Evolutionary conservation across 2,329 filamentous ascomycete genomes (phyloP).

Genomic region (Nemania sp.): DNA sequence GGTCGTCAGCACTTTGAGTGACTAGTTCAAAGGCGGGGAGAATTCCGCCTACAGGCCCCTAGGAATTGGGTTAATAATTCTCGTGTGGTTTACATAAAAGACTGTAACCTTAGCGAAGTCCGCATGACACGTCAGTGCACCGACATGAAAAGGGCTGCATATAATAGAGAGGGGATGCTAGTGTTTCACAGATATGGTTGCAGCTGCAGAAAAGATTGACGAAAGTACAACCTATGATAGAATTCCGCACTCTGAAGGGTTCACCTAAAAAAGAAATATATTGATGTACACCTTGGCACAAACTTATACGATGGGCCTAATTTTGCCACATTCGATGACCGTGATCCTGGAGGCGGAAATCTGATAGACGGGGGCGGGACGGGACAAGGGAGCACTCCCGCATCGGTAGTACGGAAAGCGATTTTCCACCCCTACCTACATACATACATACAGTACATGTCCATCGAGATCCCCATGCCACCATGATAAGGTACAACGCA

Average conservation of each 20-base stretch:
- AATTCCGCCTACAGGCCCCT: slow-evolving; percentile 13
- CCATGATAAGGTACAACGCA: slow-evolving; percentile 27
- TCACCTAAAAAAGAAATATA: slow-evolving; percentile 21
- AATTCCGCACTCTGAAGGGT: neutral
- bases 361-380: slow-evolving; percentile 25
- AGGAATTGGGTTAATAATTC: slow-evolving; percentile 11
- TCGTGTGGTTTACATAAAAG: slow-evolving; percentile 22
- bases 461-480: slow-evolving; percentile 14
- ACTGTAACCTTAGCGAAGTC: slow-evolving; percentile 20
- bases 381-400: slow-evolving; percentile 22
- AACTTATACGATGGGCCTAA: slow-evolving; percentile 3
- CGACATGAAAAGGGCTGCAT: slow-evolving; percentile 8
- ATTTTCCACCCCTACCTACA: slow-evolving; percentile 21
- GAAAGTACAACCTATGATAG: neutral
- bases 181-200: slow-evolving; percentile 16
- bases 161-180: slow-evolving; percentile 24
- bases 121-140: neutral
- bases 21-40: slow-evolving; percentile 9
- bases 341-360: slow-evolving; percentile 17
- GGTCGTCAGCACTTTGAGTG: slow-evolving; percentile 13
- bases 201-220: slow-evolving; percentile 25
- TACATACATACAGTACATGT: slow-evolving; percentile 8
- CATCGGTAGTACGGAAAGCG: slow-evolving; percentile 29
- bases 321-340: slow-evolving; percentile 15
- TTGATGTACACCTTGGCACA: slow-evolving; percentile 6